phyloP scores from a whole-genome alignment of 2,329 filamentous ascomycete species.

The Fusarium sp. region DNA sequence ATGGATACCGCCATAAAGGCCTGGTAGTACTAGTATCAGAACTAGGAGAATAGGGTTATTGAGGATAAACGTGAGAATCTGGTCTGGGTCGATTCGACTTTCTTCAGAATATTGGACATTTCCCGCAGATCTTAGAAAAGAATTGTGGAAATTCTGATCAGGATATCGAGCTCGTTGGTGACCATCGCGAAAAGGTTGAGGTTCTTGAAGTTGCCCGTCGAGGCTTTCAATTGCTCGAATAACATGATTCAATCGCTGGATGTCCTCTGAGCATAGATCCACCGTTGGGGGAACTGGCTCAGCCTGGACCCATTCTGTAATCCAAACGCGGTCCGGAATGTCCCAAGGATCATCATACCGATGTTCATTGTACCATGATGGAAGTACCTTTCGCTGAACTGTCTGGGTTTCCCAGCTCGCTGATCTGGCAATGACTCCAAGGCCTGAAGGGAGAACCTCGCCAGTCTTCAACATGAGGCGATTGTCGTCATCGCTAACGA shows the following conservation, averaged over 20 bases:
- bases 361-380: not conserved
- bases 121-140: rapidly evolving
- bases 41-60: not conserved
- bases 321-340: not conserved
- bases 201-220: not conserved
- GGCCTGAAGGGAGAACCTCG: not conserved
- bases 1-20: not conserved
- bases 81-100: not conserved
- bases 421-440: not conserved
- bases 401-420: not conserved
- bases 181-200: not conserved
- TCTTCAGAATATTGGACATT: not conserved
- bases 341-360: not conserved
- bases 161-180: not conserved
- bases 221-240: not conserved
- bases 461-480: not conserved
- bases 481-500: not conserved
- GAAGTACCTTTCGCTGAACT: not conserved
- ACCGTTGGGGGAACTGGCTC: not conserved
- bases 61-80: not conserved
- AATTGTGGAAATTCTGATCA: not conserved
- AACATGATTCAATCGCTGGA: not conserved
- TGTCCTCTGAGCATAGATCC: not conserved
- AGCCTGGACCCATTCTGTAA: not conserved
- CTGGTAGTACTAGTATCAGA: not conserved